Evolutionary conservation across 2,329 filamentous ascomycete genomes (phyloP).

Genomic region (Sclerotinia borealis): DNA sequence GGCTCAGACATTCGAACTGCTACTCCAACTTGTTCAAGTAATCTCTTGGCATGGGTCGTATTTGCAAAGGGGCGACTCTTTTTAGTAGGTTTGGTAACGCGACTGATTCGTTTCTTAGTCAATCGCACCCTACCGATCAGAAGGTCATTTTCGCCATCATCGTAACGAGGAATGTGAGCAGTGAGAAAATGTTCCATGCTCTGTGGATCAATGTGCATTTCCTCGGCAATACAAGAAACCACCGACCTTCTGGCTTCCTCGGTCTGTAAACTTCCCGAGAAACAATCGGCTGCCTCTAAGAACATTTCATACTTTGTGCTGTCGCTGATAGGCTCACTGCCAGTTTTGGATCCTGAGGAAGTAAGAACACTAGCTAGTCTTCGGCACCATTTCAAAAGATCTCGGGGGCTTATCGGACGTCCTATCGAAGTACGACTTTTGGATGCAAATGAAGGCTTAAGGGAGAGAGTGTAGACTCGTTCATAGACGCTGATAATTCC

Average conservation of each 20-base stretch:
- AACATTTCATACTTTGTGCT: slow-evolving; percentile 76
- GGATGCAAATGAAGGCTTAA: slow-evolving; percentile 39
- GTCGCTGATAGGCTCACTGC: slow-evolving; percentile 66
- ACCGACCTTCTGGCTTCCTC: slow-evolving; percentile 53
- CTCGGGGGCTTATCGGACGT: slow-evolving; percentile 58
- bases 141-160: slow-evolving; percentile 53
- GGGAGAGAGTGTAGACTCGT: slow-evolving; percentile 42
- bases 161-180: slow-evolving; percentile 64
- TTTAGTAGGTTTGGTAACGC: slow-evolving; percentile 43
- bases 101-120: slow-evolving; percentile 40
- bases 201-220: slow-evolving; percentile 80
- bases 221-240: slow-evolving; percentile 69
- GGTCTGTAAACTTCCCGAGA: slow-evolving; percentile 73
- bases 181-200: slow-evolving; percentile 71
- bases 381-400: slow-evolving; percentile 87
- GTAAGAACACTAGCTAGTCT: slow-evolving; percentile 63
- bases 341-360: slow-evolving; percentile 55
- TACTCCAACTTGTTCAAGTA: slow-evolving; percentile 83
- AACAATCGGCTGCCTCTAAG: slow-evolving; percentile 88
- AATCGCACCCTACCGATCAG: slow-evolving; percentile 62
- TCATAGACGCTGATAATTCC: slow-evolving; percentile 55
- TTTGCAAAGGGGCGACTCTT: slow-evolving; percentile 72
- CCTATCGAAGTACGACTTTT: slow-evolving; percentile 45
- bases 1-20: slow-evolving; percentile 82
- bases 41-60: slow-evolving; percentile 74